These are phyloP conservation scores for Tuber umbilicatum DNA, from an alignment of 495 filamentous ascomycete species.

Conservation along the genomic window DNA sequence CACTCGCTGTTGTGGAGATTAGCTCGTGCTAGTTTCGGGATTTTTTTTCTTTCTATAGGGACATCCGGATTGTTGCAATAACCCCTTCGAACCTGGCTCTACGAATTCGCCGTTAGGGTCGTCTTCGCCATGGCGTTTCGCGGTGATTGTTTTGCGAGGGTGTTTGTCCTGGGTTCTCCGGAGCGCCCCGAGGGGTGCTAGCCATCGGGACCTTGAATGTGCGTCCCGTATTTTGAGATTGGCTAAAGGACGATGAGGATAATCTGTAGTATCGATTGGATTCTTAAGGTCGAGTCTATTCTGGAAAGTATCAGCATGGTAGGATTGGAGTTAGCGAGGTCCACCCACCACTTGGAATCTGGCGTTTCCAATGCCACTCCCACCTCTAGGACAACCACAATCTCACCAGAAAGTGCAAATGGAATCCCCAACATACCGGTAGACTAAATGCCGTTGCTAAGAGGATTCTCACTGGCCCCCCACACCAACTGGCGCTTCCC, in stretches of 20 bases:
- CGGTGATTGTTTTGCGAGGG: slow-evolving; percentile 49
- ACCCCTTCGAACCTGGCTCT: slow-evolving; percentile 57
- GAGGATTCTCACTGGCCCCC: slow-evolving; percentile 52
- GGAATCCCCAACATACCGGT: slow-evolving; percentile 60
- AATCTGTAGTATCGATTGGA: slow-evolving; percentile 54
- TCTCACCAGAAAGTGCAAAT: slow-evolving; percentile 54
- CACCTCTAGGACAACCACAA: slow-evolving; percentile 13
- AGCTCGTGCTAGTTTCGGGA: slow-evolving; percentile 53
- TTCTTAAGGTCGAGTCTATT: slow-evolving; percentile 57
- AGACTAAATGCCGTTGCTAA: slow-evolving; percentile 52
- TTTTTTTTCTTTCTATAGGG: slow-evolving; percentile 49
- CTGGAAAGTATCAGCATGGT: background rate
- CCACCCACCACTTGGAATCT: slow-evolving; percentile 44
- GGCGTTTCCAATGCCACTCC: slow-evolving; percentile 52
- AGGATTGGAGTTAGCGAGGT: background rate
- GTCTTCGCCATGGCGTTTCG: slow-evolving; percentile 59
- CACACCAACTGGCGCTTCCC: slow-evolving; percentile 9
- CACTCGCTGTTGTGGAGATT: slow-evolving; percentile 46
- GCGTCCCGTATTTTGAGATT: too few relatives aligned
- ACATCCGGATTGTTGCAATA: slow-evolving; percentile 52
- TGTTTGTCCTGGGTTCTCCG: too few relatives aligned
- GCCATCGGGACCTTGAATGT: too few relatives aligned
- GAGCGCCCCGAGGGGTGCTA: too few relatives aligned
- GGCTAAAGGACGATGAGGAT: slow-evolving; percentile 53
- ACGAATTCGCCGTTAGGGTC: slow-evolving; percentile 49